Percentiles rank a stretch among this genome's conserved stretches.
Evolutionary conservation across 208 protist genomes (phyloP).

Genomic region (Trypanosoma cruzi): DNA sequence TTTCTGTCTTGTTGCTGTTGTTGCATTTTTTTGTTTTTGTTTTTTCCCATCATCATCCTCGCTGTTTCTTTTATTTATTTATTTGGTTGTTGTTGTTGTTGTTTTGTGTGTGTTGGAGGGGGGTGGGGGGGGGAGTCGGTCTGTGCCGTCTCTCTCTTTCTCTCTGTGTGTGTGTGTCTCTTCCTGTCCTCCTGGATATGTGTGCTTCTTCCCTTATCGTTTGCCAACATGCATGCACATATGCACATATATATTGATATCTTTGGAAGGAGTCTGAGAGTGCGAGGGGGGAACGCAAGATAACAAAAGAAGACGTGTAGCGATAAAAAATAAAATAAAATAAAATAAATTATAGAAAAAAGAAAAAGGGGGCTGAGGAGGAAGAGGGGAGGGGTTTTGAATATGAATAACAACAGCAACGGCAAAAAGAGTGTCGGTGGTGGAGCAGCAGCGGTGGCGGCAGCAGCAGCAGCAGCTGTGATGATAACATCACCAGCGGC

Average conservation of each 20-base stretch:
- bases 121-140: too few relatives aligned
- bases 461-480: neutral
- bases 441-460: neutral
- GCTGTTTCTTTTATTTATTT: neutral
- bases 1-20: too few relatives aligned
- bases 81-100: too few relatives aligned
- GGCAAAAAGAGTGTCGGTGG: neutral
- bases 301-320: neutral
- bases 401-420: neutral
- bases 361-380: neutral
- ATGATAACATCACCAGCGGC: neutral
- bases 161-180: too few relatives aligned
- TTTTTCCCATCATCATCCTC: too few relatives aligned
- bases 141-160: too few relatives aligned
- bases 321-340: too few relatives aligned
- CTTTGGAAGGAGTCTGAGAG: neutral
- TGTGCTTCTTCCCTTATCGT: too few relatives aligned
- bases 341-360: slow-evolving; percentile 1
- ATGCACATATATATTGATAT: neutral
- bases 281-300: neutral
- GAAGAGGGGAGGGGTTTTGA: neutral
- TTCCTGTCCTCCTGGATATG: too few relatives aligned
- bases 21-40: too few relatives aligned
- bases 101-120: too few relatives aligned
- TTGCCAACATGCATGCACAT: neutral